Evolutionary conservation across 2,329 filamentous ascomycete species (phyloP).

Genomic region (Apiospora phragmitis): DNA sequence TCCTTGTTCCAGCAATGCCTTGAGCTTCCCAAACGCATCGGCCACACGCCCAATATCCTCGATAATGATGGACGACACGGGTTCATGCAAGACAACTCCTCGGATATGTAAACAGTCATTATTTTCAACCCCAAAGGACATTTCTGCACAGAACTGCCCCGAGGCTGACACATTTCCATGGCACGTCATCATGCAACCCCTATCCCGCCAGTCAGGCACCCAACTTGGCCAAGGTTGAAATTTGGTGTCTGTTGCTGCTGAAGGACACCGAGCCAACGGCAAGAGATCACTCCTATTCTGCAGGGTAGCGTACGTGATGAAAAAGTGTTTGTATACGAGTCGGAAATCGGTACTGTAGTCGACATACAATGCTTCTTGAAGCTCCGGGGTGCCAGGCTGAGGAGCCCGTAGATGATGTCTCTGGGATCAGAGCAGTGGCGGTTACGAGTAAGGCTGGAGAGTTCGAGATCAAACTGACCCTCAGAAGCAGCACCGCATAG

Average conservation of each 20-base stretch:
- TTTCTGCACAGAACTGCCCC: not conserved
- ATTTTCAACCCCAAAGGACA: not conserved
- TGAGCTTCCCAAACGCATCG: not conserved
- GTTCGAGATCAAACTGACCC: not conserved
- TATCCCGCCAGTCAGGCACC: not conserved
- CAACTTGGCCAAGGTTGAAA: not conserved
- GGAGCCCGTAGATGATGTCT: not conserved
- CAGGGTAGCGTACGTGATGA: not conserved
- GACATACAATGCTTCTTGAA: not conserved
- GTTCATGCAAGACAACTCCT: not conserved
- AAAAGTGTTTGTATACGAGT: not conserved
- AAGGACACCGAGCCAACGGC: not conserved
- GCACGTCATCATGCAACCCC: not conserved
- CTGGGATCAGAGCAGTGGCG: not conserved
- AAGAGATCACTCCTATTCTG: not conserved
- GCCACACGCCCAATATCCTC: not conserved
- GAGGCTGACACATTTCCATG: not conserved
- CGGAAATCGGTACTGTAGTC: not conserved
- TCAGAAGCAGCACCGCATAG: no score
- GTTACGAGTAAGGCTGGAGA: rapidly evolving
- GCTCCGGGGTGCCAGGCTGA: not conserved
- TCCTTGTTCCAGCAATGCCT: no score
- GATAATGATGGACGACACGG: not conserved
- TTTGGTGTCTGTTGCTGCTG: not conserved
- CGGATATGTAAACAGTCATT: not conserved